phyloP scores from a whole-genome alignment of 2,329 filamentous ascomycete genomes.

The Capronia coronata region DNA sequence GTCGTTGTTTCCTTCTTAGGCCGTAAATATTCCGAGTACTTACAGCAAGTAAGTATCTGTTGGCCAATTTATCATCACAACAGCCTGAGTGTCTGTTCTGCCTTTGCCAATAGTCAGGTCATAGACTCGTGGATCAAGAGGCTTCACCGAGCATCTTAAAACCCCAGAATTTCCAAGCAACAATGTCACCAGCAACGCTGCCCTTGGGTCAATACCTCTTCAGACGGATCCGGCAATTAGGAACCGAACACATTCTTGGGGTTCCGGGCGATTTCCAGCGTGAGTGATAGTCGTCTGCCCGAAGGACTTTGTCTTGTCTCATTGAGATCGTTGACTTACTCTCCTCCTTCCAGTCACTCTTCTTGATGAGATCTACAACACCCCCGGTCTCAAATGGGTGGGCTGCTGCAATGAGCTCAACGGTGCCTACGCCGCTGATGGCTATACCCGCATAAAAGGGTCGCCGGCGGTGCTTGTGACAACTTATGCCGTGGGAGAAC shows the following conservation, averaged over 20 bases:
- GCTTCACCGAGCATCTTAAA: no score
- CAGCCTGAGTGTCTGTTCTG: no score
- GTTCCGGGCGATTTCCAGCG: conserved; percentile 42
- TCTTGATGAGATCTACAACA: conserved; percentile 48
- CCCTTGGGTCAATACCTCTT: conserved; percentile 44
- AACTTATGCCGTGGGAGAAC: conserved; percentile 54
- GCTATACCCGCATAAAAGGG: conserved; percentile 66
- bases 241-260: conserved; percentile 45
- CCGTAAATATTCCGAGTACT: no score
- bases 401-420: conserved; percentile 58
- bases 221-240: conserved; percentile 43
- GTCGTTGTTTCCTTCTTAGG: no score
- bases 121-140: no score
- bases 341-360: conserved; percentile 33
- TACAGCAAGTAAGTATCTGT: no score
- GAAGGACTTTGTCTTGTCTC: no score
- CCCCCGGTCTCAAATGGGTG: conserved; percentile 37
- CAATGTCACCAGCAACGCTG: conserved; percentile 15
- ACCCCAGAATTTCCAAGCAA: no score
- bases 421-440: conserved; percentile 66
- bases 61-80: no score
- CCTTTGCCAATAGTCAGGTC: no score
- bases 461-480: conserved; percentile 47
- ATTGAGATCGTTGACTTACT: not conserved
- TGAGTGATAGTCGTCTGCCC: not conserved